Evolutionary conservation across 1,139 yeast species (phyloP).

Genomic region (Taphrina populina): DNA sequence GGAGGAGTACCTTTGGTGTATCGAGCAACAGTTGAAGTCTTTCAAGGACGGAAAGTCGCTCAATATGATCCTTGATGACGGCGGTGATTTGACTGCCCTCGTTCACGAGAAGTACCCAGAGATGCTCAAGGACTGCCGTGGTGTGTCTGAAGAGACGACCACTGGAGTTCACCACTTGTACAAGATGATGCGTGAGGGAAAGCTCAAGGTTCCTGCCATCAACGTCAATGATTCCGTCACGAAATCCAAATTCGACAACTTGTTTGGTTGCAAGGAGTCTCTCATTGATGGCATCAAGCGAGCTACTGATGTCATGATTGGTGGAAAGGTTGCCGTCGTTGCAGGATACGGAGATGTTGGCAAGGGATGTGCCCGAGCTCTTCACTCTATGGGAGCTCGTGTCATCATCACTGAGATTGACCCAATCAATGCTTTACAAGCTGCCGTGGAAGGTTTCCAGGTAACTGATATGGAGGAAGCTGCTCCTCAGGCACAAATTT

Average conservation of each 20-base stretch:
- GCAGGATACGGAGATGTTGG: conserved; percentile 99
- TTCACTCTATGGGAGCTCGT: conserved; percentile 99
- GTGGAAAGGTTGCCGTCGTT: conserved; percentile 98
- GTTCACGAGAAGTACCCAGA: conserved; percentile 99
- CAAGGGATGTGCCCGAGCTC: conserved; percentile 99
- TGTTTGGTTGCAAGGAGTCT: conserved; percentile 99
- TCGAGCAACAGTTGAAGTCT: conserved; percentile 97
- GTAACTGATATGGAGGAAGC: conserved; percentile 96
- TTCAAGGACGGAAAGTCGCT: conserved; percentile 96
- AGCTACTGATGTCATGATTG: conserved; percentile 99
- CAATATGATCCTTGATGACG: conserved; percentile 97
- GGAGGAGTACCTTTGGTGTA: conserved; percentile 99
- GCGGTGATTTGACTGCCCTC: conserved; percentile 97
- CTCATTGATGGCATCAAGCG: conserved; percentile 98
- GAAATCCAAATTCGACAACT: conserved; percentile 98
- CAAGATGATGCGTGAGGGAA: conserved; percentile 88
- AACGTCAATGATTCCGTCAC: conserved; percentile 99
- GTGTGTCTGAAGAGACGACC: conserved; percentile 98
- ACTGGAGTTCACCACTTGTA: conserved; percentile 99
- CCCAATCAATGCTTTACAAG: conserved; percentile 99
- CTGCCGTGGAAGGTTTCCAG: conserved; percentile 99
- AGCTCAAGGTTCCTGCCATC: conserved; percentile 98
- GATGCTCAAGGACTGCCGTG: conserved; percentile 91
- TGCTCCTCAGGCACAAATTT: conserved; percentile 90
- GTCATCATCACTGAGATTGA: conserved; percentile 96